Evolutionary conservation across 2,329 filamentous ascomycete species (phyloP), one percentile per base, ranked within the genome.

Genomic region (Penicillium olsonii): DNA sequence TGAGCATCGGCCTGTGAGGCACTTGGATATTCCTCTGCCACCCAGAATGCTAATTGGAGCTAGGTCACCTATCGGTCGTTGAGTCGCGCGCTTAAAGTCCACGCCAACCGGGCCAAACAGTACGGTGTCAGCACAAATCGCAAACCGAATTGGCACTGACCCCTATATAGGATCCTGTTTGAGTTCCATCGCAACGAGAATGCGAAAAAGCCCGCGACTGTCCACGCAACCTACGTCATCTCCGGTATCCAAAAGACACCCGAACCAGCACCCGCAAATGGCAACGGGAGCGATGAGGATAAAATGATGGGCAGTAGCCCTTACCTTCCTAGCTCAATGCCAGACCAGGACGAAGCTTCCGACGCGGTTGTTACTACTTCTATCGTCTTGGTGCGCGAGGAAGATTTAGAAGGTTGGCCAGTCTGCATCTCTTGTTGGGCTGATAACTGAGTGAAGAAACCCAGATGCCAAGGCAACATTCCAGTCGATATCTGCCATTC

Each of bases 161-260:
- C 1, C 5, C 50, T 56, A 11, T 56, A 15, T 44, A 95, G 87
- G 69, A 95, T 94, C 82, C 83, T 92, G 14, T 95, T 84, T 71
- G 88, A 95, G 26, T 97, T 95, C 60, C 84, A 96, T 68, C 78
- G 80, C 54, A 82, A 79, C 48, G 88, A 95, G 67, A 95, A 91
- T 69, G 78, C 76, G 46, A 89, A 87, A 69, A 87, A 84, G 53
- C 79, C 87, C 0, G 81, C 84, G 18, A 86, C 84, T 20, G 78
- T 96, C n/a, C 84, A 95, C 73, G 94, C 92, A 37, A 96, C 91
- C n/a, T 99, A 96, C 71, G 76, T 96, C 41, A 68, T 99, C 38
- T 87, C 85, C 42, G 94, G 92, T 33, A 81, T 76, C 18, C 87
- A 83, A 62, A 77, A 71, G 45, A 62, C 64, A 5, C 64, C 66